Evolutionary conservation across 305 asterid genomes (phyloP).

Genomic region (Fraxinus greggii): DNA sequence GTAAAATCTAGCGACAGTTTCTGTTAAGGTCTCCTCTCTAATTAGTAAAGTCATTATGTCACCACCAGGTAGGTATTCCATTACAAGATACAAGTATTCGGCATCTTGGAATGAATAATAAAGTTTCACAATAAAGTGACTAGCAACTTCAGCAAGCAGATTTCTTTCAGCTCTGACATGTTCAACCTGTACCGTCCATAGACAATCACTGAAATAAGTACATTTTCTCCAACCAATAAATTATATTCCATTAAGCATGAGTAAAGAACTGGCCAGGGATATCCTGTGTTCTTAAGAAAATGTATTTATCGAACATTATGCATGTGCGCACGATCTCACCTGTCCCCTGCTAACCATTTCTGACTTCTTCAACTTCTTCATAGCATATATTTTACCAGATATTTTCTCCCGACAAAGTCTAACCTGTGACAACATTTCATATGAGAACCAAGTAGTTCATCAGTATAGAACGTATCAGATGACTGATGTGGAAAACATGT

Average conservation of each 20-base stretch:
- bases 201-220: constrained; percentile 9
- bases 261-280: not conserved
- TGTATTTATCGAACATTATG: not conserved
- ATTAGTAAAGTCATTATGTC: constrained; percentile 89
- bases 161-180: constrained; percentile 86
- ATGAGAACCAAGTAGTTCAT: constrained; percentile 23
- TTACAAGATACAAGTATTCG: constrained; percentile 79
- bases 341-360: constrained; percentile 94
- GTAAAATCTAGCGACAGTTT: constrained; percentile 73
- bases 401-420: constrained; percentile 69
- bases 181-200: constrained; percentile 54
- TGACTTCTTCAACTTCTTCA: constrained; percentile 86
- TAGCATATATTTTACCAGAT: constrained; percentile 76
- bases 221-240: not conserved
- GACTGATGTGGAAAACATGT: not conserved
- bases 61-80: constrained; percentile 95
- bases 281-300: not conserved
- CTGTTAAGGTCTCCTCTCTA: constrained; percentile 84
- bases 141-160: constrained; percentile 81
- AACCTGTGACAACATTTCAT: constrained; percentile 50
- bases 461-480: not conserved
- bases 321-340: constrained; percentile 36
- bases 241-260: constrained; percentile 4
- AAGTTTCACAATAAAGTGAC: constrained; percentile 76
- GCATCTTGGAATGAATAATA: constrained; percentile 84